phyloP scores from a whole-genome alignment of 306 rosid genomes.

The Dalbergia oliveri region DNA sequence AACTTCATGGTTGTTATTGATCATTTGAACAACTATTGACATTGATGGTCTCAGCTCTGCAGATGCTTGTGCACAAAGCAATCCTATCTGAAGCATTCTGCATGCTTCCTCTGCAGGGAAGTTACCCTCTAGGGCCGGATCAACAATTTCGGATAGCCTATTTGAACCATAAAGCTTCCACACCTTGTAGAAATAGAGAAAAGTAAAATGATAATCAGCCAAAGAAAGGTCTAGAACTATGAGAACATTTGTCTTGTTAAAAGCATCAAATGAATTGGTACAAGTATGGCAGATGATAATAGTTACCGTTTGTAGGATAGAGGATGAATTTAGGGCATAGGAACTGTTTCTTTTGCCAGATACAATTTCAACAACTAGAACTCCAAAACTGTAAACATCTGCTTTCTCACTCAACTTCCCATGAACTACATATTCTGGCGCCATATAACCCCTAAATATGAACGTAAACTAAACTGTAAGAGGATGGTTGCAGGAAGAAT shows the following conservation, averaged over 20 bases:
- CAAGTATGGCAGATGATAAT: conserved; percentile 1
- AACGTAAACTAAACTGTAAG: neutral
- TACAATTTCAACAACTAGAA: conserved; percentile 64
- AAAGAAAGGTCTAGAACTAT: neutral
- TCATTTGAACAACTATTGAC: conserved; percentile 50
- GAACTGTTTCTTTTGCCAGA: conserved; percentile 64
- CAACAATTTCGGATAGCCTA: conserved; percentile 35
- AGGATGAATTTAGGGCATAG: conserved; percentile 44
- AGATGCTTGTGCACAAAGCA: conserved; percentile 53
- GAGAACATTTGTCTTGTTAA: conserved; percentile 13
- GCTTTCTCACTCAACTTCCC: conserved; percentile 81
- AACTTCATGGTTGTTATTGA: conserved; percentile 33
- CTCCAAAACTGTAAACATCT: conserved; percentile 81
- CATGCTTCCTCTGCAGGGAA: conserved; percentile 38
- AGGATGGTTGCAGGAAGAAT: neutral
- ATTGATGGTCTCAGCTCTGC: conserved; percentile 51
- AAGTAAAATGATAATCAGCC: conserved; percentile 7
- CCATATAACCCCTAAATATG: conserved; percentile 75
- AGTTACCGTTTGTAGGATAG: conserved; percentile 54
- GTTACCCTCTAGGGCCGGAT: conserved; percentile 33
- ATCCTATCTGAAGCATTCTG: conserved; percentile 46
- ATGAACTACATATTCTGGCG: conserved; percentile 73
- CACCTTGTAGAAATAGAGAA: conserved; percentile 31
- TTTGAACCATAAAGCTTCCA: conserved; percentile 49
- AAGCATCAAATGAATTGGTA: conserved; percentile 18